phyloP scores from a whole-genome alignment of 2,329 filamentous ascomycete species.

The Aspergillus sp. region DNA sequence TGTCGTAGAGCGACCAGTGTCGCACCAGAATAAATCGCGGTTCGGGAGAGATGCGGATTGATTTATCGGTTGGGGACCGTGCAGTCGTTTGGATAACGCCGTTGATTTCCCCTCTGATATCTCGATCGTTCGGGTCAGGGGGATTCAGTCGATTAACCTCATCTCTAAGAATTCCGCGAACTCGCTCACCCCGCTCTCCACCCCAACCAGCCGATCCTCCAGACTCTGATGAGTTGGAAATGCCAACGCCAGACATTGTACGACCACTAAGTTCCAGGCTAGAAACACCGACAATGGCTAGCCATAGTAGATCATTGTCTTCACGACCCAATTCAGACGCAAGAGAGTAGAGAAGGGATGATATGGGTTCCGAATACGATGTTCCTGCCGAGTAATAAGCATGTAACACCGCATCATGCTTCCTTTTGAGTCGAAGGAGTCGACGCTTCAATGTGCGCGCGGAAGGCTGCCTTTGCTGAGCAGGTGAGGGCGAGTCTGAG shows the following conservation, averaged over 20 bases:
- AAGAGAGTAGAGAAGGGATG: conserved; percentile 88
- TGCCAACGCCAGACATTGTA: conserved; percentile 72
- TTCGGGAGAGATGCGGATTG: conserved; percentile 88
- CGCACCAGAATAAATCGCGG: conserved; percentile 87
- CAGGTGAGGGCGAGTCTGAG: conserved; percentile 34
- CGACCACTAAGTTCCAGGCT: conserved; percentile 88
- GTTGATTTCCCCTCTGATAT: conserved; percentile 61
- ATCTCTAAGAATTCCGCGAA: conserved; percentile 81
- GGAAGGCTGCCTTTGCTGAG: conserved; percentile 57
- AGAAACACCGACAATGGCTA: conserved; percentile 90
- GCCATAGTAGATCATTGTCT: conserved; percentile 94
- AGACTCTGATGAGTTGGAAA: conserved; percentile 51
- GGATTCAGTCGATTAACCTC: conserved; percentile 93
- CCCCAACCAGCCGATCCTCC: conserved; percentile 67
- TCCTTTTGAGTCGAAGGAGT: conserved; percentile 67
- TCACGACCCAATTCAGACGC: conserved; percentile 92
- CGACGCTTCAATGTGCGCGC: conserved; percentile 67
- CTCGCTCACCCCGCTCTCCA: conserved; percentile 73
- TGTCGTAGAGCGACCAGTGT: conserved; percentile 97
- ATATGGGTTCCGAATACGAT: conserved; percentile 91
- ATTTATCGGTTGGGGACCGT: conserved; percentile 81
- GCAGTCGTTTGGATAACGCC: conserved; percentile 89
- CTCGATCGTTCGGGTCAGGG: conserved; percentile 58
- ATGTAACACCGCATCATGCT: conserved; percentile 71
- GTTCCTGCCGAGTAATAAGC: conserved; percentile 83